These are phyloP conservation scores for Verticillium alfalfae DNA, from an alignment of 2,329 filamentous ascomycete genomes.

Conservation along the genomic window DNA sequence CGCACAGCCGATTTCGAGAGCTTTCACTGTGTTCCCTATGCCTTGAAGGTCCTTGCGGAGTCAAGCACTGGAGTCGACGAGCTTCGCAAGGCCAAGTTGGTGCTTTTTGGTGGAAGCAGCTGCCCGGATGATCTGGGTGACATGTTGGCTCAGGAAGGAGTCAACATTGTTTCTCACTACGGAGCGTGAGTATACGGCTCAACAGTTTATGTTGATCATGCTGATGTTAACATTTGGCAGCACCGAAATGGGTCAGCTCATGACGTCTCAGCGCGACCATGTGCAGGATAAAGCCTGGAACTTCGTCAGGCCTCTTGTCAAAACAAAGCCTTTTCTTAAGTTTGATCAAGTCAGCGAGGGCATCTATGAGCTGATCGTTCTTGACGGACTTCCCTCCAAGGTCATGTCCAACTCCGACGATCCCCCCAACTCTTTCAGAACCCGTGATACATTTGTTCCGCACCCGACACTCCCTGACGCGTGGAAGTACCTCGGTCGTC, in stretches of 20 bases:
- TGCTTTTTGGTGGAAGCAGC: slow-evolving; percentile 45
- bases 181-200: slow-evolving; percentile 31
- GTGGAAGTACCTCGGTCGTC: slow-evolving; percentile 39
- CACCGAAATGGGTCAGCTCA: slow-evolving; percentile 51
- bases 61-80: slow-evolving; percentile 40
- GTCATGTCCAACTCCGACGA: slow-evolving; percentile 31
- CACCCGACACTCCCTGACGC: slow-evolving; percentile 32
- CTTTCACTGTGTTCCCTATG: slow-evolving; percentile 52
- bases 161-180: slow-evolving; percentile 44
- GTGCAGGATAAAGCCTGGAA: slow-evolving; percentile 48
- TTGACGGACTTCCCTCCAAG: slow-evolving; percentile 30
- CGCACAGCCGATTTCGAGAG: slow-evolving; percentile 35
- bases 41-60: slow-evolving; percentile 51
- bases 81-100: slow-evolving; percentile 34
- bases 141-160: slow-evolving; percentile 36
- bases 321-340: slow-evolving; percentile 32
- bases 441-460: slow-evolving; percentile 35
- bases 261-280: slow-evolving; percentile 45
- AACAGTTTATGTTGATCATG: background rate
- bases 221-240: slow-evolving; percentile 16
- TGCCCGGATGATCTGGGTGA: slow-evolving; percentile 49
- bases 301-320: slow-evolving; percentile 38
- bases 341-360: slow-evolving; percentile 24
- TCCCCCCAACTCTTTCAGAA: slow-evolving; percentile 36
- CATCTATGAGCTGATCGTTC: slow-evolving; percentile 28